These are phyloP conservation scores for Cladophialophora exuberans DNA, from an alignment of 2,329 filamentous ascomycete genomes.

Conservation along the genomic window DNA sequence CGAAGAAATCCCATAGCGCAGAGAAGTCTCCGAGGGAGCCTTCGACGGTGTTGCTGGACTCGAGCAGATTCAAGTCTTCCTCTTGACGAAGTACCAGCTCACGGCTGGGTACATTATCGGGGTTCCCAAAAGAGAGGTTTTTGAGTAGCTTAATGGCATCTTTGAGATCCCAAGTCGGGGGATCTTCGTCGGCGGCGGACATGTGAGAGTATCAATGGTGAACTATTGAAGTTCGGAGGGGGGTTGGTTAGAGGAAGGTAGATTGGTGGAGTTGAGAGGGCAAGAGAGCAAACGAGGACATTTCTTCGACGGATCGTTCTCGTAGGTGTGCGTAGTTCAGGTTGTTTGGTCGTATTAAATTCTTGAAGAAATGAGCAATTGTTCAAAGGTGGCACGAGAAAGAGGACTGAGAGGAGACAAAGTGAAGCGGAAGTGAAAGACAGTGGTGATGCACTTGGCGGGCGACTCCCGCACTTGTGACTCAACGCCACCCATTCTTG, in stretches of 20 bases:
- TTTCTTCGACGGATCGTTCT: constrained; percentile 7
- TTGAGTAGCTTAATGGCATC: constrained; percentile 49
- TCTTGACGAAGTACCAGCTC: neutral
- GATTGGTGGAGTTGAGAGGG: constrained; percentile 7
- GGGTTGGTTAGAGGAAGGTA: constrained; percentile 26
- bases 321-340: neutral
- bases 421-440: too few relatives aligned
- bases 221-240: too few relatives aligned
- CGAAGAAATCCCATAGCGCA: constrained; percentile 45
- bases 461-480: too few relatives aligned
- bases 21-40: constrained; percentile 49
- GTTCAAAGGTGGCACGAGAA: too few relatives aligned
- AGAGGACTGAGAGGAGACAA: too few relatives aligned
- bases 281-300: constrained; percentile 12
- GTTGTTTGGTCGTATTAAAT: too few relatives aligned
- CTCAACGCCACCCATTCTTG: too few relatives aligned
- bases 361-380: too few relatives aligned
- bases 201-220: neutral
- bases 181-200: constrained; percentile 23
- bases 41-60: constrained; percentile 19
- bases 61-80: neutral
- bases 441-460: too few relatives aligned
- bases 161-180: constrained; percentile 47
- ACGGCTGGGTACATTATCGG: neutral
- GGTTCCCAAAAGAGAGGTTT: constrained; percentile 30